These are phyloP conservation scores for Mycena vulgaris DNA, from an alignment of 768 basidiomycete genomes.

Conservation along the genomic window DNA sequence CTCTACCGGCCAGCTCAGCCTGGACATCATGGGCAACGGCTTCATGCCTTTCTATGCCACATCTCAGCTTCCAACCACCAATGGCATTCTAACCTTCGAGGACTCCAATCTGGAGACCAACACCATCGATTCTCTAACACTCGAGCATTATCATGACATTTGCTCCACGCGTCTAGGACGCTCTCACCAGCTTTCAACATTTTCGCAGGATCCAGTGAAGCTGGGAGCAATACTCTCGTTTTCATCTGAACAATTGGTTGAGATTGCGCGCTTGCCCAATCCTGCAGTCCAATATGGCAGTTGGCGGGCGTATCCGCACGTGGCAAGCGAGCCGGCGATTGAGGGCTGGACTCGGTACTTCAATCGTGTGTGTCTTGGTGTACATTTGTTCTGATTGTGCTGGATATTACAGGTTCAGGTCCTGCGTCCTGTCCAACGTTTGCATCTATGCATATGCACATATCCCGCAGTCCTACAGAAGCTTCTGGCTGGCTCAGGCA, in stretches of 20 bases:
- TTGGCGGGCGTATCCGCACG: too few relatives aligned
- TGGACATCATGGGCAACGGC: not conserved
- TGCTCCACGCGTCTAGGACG: not conserved
- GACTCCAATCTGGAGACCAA: not conserved
- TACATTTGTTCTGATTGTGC: too few relatives aligned
- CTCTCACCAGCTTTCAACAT: not conserved
- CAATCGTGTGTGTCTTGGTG: too few relatives aligned
- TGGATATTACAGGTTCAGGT: too few relatives aligned
- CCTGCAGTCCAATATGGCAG: too few relatives aligned
- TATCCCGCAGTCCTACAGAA: not conserved
- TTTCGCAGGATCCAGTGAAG: not conserved
- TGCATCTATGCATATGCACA: not conserved
- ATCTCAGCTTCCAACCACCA: not conserved
- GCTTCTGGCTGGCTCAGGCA: not conserved
- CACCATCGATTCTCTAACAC: not conserved
- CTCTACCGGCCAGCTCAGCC: not conserved
- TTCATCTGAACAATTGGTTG: not conserved
- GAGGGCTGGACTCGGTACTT: not conserved
- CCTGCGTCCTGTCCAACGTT: too few relatives aligned
- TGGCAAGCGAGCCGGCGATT: too few relatives aligned
- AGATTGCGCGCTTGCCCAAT: not conserved
- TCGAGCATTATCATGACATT: slow-evolving; percentile 1
- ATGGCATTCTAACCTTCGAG: not conserved
- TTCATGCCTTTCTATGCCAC: not conserved
- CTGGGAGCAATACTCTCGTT: not conserved